Conservation (phyloP, 371 early-diverging fungal genomes). For the Mucor irregularis region DNA sequence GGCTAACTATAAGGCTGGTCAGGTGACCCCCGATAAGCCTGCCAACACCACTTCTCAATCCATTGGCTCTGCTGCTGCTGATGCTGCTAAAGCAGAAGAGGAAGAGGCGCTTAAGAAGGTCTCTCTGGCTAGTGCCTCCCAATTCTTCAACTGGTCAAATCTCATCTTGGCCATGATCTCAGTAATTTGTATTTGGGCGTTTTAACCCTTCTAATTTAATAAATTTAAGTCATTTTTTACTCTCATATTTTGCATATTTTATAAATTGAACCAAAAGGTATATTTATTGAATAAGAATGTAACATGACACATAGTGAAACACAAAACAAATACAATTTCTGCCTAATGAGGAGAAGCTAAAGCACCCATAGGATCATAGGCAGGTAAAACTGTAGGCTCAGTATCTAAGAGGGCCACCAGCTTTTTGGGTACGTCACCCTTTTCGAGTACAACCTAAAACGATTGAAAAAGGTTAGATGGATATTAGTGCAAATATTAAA, state of each 20-base stretch:
- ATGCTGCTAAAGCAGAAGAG: slow-evolving; percentile 6
- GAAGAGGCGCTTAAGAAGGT: slow-evolving; percentile 7
- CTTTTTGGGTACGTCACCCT: slow-evolving; percentile 59
- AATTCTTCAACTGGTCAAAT: slow-evolving; percentile 7
- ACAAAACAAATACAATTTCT: slow-evolving; percentile 3
- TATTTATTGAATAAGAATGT: neutral
- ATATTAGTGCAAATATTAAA: neutral
- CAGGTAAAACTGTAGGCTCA: slow-evolving; percentile 68
- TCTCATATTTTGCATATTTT: neutral
- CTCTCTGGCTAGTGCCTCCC: neutral
- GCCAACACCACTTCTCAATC: neutral
- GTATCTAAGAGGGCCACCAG: slow-evolving; percentile 63
- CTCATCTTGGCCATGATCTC: slow-evolving; percentile 4
- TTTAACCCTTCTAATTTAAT: neutral
- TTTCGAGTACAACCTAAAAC: slow-evolving; percentile 57
- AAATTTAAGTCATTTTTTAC: neutral
- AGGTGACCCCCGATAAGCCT: slow-evolving; percentile 30
- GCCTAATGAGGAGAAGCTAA: slow-evolving; percentile 41
- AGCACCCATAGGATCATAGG: slow-evolving; percentile 75
- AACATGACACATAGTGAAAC: neutral
- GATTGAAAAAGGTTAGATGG: neutral
- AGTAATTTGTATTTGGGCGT: slow-evolving; percentile 5
- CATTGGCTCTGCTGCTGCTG: neutral
- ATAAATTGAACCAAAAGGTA: neutral
- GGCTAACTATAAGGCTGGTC: slow-evolving; percentile 51